phyloP scores from a whole-genome alignment of 768 basidiomycete species.

The Cubamyces sp. region DNA sequence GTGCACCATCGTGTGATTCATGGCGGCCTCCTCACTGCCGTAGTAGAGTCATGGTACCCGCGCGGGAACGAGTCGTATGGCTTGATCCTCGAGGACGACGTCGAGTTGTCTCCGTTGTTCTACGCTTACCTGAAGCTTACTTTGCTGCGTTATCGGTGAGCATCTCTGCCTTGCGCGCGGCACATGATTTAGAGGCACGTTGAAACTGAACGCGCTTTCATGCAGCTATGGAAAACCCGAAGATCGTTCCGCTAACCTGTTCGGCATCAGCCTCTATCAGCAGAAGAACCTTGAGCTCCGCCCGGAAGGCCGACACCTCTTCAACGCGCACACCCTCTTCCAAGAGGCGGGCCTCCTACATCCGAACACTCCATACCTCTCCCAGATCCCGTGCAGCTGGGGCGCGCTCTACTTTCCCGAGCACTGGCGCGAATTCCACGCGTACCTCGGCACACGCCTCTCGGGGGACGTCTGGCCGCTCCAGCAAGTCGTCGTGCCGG shows the following conservation, averaged over 20 bases:
- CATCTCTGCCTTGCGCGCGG: too few relatives aligned
- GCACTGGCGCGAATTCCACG: slow-evolving; percentile 87
- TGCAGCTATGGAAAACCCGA: slow-evolving; percentile 56
- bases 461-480: slow-evolving; percentile 48
- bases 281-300: slow-evolving; percentile 81
- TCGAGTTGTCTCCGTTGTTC: slow-evolving; percentile 82
- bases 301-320: slow-evolving; percentile 65
- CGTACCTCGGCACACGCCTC: slow-evolving; percentile 73
- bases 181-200: too few relatives aligned
- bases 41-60: slow-evolving; percentile 92
- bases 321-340: slow-evolving; percentile 69
- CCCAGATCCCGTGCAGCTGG: slow-evolving; percentile 90
- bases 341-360: slow-evolving; percentile 41
- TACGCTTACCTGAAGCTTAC: slow-evolving; percentile 86
- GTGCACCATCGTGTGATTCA: slow-evolving; percentile 77
- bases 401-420: slow-evolving; percentile 90
- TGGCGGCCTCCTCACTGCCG: slow-evolving; percentile 78
- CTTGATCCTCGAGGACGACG: slow-evolving; percentile 82
- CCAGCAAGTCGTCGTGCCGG: slow-evolving; percentile 60
- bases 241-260: slow-evolving; percentile 53
- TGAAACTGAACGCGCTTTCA: neutral
- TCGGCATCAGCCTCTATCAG: slow-evolving; percentile 86
- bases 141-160: slow-evolving; percentile 70
- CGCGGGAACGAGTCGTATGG: slow-evolving; percentile 73
- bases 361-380: slow-evolving; percentile 73